Base-by-base conservation (phyloP, 2,329 filamentous ascomycete genomes). In the Pseudogymnoascus verrucosus region DNA sequence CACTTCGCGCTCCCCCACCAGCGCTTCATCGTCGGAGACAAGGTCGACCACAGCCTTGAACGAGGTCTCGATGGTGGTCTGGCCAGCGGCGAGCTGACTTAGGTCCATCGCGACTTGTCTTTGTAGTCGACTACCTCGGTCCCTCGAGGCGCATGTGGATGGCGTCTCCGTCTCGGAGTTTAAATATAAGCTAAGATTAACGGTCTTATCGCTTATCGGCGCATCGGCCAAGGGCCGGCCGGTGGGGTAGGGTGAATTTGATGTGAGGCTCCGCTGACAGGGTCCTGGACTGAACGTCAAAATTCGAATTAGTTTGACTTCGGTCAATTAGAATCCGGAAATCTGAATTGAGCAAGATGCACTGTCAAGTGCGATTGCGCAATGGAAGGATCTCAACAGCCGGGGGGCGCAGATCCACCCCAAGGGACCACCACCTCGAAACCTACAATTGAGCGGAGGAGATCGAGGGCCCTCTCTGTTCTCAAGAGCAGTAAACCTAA, bases 21-120 rank as follows among this genome's bases (percentile, higher is more conserved):
- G n/a, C 47, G n/a, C 47, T 3, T 67, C 66, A 34, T 62, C 63
- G 39, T 65, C 66, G 19, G 67, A 64, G 23, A 64, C 64, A 16
- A 64, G 31, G 44, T 68, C 54, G 21, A 67, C 65, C 40, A 68
- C 54, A 34, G 65, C 60, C n/a, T 66, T 64, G 19, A 60, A 71
- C 11, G 72, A 73, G 64, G 69, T 72, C 62, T 76, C 74, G 64
- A 75, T 74, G 40, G 74, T 71, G 7, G 71, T 70, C 63, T 75
- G 74, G 60, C 71, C 71, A 42, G 44, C 26, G 47, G 64, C 64
- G 63, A 44, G 36, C 75, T 72, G 12, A 74, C 76, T 40, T 70
- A 68, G 28, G 71, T 72, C 60, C 73, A 71, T 63, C 74, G 47
- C 47, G 47, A 54, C 47, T 71, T 26, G 69, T 69, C 63, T 73